phyloP scores from a whole-genome alignment of 148 eudicot species.

The Rhododendron mucronatum region DNA sequence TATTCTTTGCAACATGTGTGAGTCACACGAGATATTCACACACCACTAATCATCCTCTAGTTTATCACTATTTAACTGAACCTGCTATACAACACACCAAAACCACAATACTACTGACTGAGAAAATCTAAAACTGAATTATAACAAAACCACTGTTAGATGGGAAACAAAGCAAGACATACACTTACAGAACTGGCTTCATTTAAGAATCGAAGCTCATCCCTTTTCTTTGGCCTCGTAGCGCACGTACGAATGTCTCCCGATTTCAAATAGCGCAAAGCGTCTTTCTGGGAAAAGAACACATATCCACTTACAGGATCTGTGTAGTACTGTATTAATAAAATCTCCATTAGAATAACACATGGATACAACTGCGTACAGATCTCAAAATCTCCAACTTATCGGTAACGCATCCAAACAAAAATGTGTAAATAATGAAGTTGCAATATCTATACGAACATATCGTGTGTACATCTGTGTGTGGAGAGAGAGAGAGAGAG shows the following conservation, averaged over 20 bases:
- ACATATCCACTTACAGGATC: conserved; percentile 51
- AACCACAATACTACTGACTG: neutral
- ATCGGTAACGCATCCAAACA: neutral
- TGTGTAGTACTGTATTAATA: conserved; percentile 35
- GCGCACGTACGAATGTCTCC: conserved; percentile 58
- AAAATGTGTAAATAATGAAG: neutral
- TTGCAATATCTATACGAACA: neutral
- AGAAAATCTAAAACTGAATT: neutral
- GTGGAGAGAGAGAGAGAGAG: neutral
- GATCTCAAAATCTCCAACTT: neutral
- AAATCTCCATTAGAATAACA: neutral
- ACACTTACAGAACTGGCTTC: conserved; percentile 40
- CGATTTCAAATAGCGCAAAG: conserved; percentile 58
- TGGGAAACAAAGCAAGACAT: conserved; percentile 2
- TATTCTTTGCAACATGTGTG: neutral
- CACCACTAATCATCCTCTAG: neutral
- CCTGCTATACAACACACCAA: neutral
- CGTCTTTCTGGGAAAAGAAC: conserved; percentile 63
- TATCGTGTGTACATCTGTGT: neutral
- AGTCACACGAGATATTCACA: neutral
- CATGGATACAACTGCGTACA: neutral
- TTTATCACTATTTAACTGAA: neutral
- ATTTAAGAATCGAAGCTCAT: conserved; percentile 22
- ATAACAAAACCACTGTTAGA: neutral
- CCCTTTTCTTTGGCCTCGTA: conserved; percentile 41